Conservation (phyloP, 2,329 filamentous ascomycete genomes). For the Fusarium ramigenum region DNA sequence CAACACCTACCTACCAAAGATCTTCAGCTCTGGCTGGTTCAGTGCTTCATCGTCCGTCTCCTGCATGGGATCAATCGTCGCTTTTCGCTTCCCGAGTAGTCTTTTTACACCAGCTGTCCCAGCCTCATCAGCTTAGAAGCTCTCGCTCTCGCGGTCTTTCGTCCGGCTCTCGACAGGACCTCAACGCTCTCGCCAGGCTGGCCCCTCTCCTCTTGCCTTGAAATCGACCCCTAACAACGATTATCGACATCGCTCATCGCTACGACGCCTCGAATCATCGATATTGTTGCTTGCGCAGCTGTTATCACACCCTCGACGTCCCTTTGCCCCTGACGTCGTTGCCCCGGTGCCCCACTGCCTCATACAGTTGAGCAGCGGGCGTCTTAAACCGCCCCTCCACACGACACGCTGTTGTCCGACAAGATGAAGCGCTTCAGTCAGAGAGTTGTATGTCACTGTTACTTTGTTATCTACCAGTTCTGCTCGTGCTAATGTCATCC, state of each 20-base stretch:
- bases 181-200: constrained; percentile 32
- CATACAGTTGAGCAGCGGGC: constrained; percentile 40
- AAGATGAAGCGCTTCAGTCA: constrained; percentile 98
- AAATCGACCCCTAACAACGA: constrained; percentile 27
- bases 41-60: constrained; percentile 39
- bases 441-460: constrained; percentile 82
- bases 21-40: constrained; percentile 45
- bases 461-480: not conserved
- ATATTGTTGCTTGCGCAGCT: constrained; percentile 30
- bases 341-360: constrained; percentile 45
- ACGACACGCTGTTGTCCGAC: constrained; percentile 47
- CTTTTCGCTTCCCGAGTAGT: constrained; percentile 21
- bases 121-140: constrained; percentile 30
- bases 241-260: constrained; percentile 24
- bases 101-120: constrained; percentile 18
- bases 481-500: constrained; percentile 41
- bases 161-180: constrained; percentile 32
- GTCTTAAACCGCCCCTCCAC: constrained; percentile 42
- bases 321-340: constrained; percentile 46
- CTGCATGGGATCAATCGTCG: constrained; percentile 37
- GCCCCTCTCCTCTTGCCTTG: constrained; percentile 31
- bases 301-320: constrained; percentile 32
- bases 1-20: constrained; percentile 36
- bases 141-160: constrained; percentile 27
- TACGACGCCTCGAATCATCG: constrained; percentile 22